Conservation (phyloP, 257 asterid species). For the Craterostigma plantagineum region DNA sequence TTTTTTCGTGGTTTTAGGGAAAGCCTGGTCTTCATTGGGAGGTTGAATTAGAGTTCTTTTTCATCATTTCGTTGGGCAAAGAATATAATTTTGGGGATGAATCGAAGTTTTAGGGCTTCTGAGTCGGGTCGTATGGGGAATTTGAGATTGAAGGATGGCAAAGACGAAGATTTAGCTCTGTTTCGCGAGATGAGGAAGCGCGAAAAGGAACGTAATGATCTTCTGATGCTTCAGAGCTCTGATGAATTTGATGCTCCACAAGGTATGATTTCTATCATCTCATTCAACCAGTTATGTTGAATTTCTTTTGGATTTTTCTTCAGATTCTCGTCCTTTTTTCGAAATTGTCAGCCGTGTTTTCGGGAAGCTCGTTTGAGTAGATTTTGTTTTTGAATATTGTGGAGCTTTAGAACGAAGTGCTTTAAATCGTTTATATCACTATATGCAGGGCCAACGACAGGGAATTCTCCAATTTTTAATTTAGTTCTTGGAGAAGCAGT, state of each 20-base stretch:
- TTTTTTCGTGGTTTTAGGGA: slow-evolving; percentile 7
- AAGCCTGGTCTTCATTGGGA: slow-evolving; percentile 11
- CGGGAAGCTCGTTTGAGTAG: no score
- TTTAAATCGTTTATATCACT: neutral
- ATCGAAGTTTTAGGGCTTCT: slow-evolving; percentile 75
- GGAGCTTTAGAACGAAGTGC: no score
- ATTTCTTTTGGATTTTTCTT: no score
- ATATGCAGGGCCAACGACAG: slow-evolving; percentile 45
- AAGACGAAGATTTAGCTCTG: slow-evolving; percentile 78
- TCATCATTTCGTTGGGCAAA: no score
- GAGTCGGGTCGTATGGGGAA: slow-evolving; percentile 51
- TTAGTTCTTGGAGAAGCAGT: slow-evolving; percentile 31
- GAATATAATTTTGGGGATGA: slow-evolving; percentile 21
- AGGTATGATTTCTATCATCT: slow-evolving; percentile 21
- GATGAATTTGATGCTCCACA: slow-evolving; percentile 71
- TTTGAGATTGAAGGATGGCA: slow-evolving; percentile 45
- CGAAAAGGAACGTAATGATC: slow-evolving; percentile 62
- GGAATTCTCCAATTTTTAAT: slow-evolving; percentile 52
- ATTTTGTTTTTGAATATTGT: no score
- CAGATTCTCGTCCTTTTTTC: no score
- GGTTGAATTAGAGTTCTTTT: neutral
- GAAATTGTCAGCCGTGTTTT: no score
- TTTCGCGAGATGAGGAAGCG: slow-evolving; percentile 83
- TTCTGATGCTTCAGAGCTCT: slow-evolving; percentile 46
- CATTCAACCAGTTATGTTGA: neutral